Conservation (phyloP, 305 asterid species). For the Fraxinus albicans region DNA sequence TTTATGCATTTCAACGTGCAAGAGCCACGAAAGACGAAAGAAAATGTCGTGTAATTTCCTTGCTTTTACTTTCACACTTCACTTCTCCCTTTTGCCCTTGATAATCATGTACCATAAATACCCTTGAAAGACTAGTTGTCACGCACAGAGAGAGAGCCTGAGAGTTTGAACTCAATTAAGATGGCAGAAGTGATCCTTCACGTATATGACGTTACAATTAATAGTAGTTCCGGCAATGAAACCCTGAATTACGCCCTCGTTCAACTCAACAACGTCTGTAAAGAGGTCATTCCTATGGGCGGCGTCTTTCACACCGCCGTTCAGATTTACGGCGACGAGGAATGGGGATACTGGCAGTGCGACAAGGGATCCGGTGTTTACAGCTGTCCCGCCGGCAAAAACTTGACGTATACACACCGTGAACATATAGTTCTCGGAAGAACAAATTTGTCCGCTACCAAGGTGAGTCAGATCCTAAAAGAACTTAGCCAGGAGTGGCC, state of each 20-base stretch:
- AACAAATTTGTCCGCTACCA: slow-evolving; percentile 8
- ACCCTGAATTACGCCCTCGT: slow-evolving; percentile 6
- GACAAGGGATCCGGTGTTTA: slow-evolving; percentile 15
- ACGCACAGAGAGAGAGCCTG: background rate
- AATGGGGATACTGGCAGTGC: slow-evolving; percentile 22
- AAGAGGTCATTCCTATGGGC: slow-evolving; percentile 6
- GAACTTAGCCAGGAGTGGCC: slow-evolving; percentile 23
- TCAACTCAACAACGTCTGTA: slow-evolving; percentile 16
- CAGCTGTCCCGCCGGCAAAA: slow-evolving; percentile 21
- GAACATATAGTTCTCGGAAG: slow-evolving; percentile 12
- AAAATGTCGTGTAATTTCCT: no score
- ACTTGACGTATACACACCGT: slow-evolving; percentile 12
- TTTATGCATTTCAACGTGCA: no score
- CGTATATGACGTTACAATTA: slow-evolving; percentile 13
- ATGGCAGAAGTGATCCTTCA: slow-evolving; percentile 20
- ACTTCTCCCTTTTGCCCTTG: no score
- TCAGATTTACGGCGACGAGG: slow-evolving; percentile 24
- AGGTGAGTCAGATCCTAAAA: slow-evolving; percentile 21
- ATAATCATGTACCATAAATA: background rate
- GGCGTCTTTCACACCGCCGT: slow-evolving; percentile 25
- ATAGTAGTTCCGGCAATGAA: background rate
- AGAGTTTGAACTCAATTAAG: background rate
- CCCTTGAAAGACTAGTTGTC: background rate
- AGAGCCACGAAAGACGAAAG: no score
- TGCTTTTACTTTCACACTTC: no score